Conservation (phyloP, 179 eudicot species). For the Silene vulgaris region DNA sequence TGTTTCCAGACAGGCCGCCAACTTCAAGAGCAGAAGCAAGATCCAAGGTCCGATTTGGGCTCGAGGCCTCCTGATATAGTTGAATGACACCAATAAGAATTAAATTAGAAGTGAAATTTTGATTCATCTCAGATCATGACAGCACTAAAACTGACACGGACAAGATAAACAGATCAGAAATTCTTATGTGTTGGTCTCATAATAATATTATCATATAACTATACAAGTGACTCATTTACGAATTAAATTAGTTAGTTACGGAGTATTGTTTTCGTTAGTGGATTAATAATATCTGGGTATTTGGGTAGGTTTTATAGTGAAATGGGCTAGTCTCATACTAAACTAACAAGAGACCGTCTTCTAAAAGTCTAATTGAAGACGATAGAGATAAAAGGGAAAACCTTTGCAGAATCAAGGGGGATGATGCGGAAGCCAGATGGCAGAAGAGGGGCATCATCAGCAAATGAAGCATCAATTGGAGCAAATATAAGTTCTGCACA, state of each 20-base stretch:
- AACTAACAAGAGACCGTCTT: too few relatives aligned
- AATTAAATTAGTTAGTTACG: too few relatives aligned
- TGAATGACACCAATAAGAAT: slow-evolving; percentile 12
- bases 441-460: slow-evolving; percentile 87
- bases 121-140: neutral
- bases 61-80: slow-evolving; percentile 56
- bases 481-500: slow-evolving; percentile 89
- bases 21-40: slow-evolving; percentile 92
- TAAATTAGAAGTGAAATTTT: neutral
- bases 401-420: slow-evolving; percentile 74
- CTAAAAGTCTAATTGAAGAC: neutral
- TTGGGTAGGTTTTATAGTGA: too few relatives aligned
- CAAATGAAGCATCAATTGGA: slow-evolving; percentile 89
- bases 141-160: neutral
- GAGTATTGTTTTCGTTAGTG: too few relatives aligned
- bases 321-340: too few relatives aligned
- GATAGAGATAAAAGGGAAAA: neutral
- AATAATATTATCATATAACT: neutral
- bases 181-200: neutral
- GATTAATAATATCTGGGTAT: too few relatives aligned
- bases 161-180: neutral
- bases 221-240: too few relatives aligned
- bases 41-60: slow-evolving; percentile 85
- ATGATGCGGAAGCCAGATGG: slow-evolving; percentile 93
- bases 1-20: slow-evolving; percentile 61